Conservation (phyloP, 2,329 filamentous ascomycete genomes). For the Bisporella sp. region DNA sequence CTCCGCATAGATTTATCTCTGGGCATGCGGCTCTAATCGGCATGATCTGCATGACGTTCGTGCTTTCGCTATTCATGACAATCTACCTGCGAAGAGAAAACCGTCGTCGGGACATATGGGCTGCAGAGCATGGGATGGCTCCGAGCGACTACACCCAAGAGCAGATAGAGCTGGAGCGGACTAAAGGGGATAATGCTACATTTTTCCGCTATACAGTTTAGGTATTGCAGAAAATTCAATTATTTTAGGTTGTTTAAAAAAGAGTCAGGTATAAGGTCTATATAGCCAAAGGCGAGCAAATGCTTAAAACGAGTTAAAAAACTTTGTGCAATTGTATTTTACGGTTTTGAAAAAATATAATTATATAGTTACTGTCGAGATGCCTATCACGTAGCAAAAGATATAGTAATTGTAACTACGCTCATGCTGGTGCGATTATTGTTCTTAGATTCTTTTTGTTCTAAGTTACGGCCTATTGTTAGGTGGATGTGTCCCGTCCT, state of each 20-base stretch:
- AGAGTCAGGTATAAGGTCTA: too few relatives aligned
- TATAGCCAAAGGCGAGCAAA: too few relatives aligned
- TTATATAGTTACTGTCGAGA: too few relatives aligned
- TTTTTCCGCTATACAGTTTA: constrained; percentile 48
- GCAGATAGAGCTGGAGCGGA: constrained; percentile 44
- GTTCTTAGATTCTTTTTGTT: too few relatives aligned
- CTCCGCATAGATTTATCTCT: too few relatives aligned
- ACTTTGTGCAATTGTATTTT: too few relatives aligned
- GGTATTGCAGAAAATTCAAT: neutral
- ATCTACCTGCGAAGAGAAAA: constrained; percentile 51
- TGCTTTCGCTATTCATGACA: constrained; percentile 48
- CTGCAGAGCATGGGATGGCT: constrained; percentile 33
- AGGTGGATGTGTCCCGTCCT: too few relatives aligned
- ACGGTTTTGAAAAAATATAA: too few relatives aligned
- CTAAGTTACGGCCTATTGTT: too few relatives aligned
- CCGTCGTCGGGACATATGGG: constrained; percentile 38
- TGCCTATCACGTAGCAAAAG: neutral
- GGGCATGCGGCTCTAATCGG: constrained; percentile 41
- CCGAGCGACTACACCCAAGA: constrained; percentile 44
- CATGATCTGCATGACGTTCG: constrained; percentile 37
- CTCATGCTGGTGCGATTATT: too few relatives aligned
- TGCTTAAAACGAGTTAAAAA: too few relatives aligned
- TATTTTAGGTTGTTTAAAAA: too few relatives aligned
- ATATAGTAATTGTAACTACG: neutral
- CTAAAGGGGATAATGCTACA: constrained; percentile 49